Percentiles rank a stretch among this genome's conserved stretches.
These are phyloP conservation scores for Graphilbum fragrans DNA, from an alignment of 2,329 filamentous ascomycete genomes.

Conservation along the genomic window DNA sequence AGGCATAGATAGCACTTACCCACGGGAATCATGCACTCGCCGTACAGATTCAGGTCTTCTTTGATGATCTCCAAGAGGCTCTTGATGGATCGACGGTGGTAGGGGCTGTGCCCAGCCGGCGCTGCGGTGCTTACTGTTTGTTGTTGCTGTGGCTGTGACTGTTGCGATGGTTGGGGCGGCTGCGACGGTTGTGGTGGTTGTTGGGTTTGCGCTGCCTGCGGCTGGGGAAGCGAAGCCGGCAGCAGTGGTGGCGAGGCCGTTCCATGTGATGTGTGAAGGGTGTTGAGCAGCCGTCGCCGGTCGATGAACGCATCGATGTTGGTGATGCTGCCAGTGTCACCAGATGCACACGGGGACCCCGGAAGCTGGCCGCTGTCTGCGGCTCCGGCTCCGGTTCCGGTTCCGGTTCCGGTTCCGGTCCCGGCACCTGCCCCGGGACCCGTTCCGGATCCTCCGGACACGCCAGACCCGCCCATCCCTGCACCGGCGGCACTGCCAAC, in stretches of 20 bases:
- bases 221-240: not conserved
- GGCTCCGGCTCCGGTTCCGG: slow-evolving; percentile 11
- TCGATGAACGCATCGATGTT: not conserved
- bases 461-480: slow-evolving; percentile 6
- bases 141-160: not conserved
- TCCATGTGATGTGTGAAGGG: too few species aligned
- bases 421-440: slow-evolving; percentile 13
- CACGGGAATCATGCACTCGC: slow-evolving; percentile 96
- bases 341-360: not conserved
- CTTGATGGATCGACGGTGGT: slow-evolving; percentile 56
- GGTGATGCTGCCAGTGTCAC: not conserved
- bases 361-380: slow-evolving; percentile 5
- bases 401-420: slow-evolving; percentile 5
- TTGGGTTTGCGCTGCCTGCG: too few species aligned
- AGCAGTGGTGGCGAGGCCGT: not conserved
- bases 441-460: not conserved
- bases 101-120: slow-evolving; percentile 3
- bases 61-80: slow-evolving; percentile 70
- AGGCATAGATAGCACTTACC: slow-evolving; percentile 37
- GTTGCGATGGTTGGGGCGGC: not conserved
- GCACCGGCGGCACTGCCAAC: not conserved
- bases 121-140: slow-evolving; percentile 11
- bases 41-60: slow-evolving; percentile 91
- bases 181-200: too few species aligned
- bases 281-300: too few species aligned